Conservation (phyloP, 371 early-diverging fungal genomes). For the Mortierella sp. region DNA sequence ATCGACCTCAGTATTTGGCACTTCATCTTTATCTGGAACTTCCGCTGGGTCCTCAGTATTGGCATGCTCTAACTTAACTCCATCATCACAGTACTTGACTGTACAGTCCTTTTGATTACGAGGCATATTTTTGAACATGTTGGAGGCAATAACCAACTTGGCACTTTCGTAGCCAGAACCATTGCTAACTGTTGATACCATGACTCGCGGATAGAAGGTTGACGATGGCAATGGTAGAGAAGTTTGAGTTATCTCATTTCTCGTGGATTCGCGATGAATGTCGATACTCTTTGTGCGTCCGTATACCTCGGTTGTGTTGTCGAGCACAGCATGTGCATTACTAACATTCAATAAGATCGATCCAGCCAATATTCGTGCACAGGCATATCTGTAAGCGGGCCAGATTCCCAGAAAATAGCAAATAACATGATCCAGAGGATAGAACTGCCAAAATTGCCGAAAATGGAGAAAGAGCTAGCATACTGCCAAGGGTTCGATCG, state of each 20-base stretch:
- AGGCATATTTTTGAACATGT: no score
- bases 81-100: no score
- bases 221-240: neutral
- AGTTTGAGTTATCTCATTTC: neutral
- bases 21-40: no score
- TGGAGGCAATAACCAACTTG: no score
- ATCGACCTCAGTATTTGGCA: no score
- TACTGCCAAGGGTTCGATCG: neutral
- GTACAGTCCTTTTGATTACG: no score
- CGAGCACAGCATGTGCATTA: constrained; percentile 44
- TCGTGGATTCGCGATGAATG: constrained; percentile 11
- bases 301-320: constrained; percentile 51
- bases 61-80: no score
- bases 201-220: neutral
- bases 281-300: constrained; percentile 39
- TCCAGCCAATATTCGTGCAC: constrained; percentile 26
- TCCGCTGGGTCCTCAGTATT: no score
- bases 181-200: no score
- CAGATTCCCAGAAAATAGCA: neutral
- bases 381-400: constrained; percentile 7
- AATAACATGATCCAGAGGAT: neutral
- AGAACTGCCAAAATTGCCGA: neutral
- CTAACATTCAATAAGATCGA: constrained; percentile 27
- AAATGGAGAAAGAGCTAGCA: neutral
- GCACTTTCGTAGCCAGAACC: no score